phyloP scores from a whole-genome alignment of 139 green algal genomes.

The Chlorella sp. region DNA sequence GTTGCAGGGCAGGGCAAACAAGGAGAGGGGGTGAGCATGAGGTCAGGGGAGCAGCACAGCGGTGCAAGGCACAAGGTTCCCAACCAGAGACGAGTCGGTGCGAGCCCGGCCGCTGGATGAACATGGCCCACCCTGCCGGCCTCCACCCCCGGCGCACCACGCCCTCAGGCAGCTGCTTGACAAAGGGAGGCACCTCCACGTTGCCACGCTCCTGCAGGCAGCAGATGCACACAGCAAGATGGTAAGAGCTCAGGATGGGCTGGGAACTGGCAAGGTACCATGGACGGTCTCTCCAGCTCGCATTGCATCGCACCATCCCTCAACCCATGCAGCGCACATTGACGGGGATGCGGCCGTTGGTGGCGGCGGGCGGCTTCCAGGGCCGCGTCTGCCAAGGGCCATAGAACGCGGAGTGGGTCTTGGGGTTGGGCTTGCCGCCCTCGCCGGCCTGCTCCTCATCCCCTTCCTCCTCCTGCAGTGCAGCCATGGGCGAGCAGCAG shows the following conservation, averaged over 20 bases:
- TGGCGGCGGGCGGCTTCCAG: slow-evolving; percentile 62
- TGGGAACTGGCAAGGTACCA: too few relatives aligned
- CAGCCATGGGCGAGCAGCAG: too few relatives aligned
- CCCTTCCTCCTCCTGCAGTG: slow-evolving; percentile 17
- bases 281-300: too few relatives aligned
- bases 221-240: too few relatives aligned
- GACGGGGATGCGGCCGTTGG: slow-evolving; percentile 77
- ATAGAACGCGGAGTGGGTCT: slow-evolving; percentile 62
- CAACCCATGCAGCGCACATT: slow-evolving; percentile 75
- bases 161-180: slow-evolving; percentile 64
- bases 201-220: slow-evolving; percentile 68
- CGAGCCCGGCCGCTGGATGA: too few relatives aligned
- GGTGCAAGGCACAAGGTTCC: not conserved
- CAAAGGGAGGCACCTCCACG: slow-evolving; percentile 84
- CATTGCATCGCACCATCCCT: too few relatives aligned
- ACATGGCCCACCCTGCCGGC: not conserved
- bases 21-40: too few relatives aligned
- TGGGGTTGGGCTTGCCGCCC: not conserved
- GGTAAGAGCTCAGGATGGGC: too few relatives aligned
- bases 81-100: too few relatives aligned
- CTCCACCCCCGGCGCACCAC: slow-evolving; percentile 40
- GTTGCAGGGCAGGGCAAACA: too few relatives aligned
- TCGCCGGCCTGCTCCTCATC: not conserved
- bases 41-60: not conserved
- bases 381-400: slow-evolving; percentile 85